phyloP scores from a whole-genome alignment of 148 eudicot genomes.

The Chenopodium suecicum region DNA sequence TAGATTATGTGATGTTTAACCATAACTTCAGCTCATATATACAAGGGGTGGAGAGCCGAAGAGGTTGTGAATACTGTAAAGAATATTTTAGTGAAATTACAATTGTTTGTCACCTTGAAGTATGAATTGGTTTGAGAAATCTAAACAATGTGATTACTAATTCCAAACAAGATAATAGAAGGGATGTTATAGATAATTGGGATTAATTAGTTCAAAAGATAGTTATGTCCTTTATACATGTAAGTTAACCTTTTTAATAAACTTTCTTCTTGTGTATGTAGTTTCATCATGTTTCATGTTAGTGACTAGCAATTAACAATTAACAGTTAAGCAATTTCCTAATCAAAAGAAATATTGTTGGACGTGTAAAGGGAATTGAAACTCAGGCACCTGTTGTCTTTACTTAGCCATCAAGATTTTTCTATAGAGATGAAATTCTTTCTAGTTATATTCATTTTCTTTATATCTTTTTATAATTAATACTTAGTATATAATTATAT shows the following conservation, averaged over 20 bases:
- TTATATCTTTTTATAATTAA: not conserved
- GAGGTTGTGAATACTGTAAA: too few species aligned
- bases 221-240: not conserved
- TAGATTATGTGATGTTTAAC: too few species aligned
- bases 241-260: not conserved
- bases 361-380: slow-evolving; percentile 18
- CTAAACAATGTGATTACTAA: too few species aligned
- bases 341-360: not conserved
- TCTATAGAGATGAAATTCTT: not conserved
- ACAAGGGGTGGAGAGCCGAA: too few species aligned
- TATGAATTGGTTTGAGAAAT: too few species aligned
- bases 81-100: too few species aligned
- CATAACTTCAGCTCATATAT: too few species aligned
- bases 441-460: not conserved
- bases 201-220: too few species aligned
- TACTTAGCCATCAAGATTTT: slow-evolving; percentile 27
- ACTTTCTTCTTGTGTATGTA: not conserved
- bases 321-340: not conserved
- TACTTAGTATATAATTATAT: not conserved
- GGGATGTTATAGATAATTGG: too few species aligned
- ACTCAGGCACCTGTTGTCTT: not conserved
- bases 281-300: not conserved
- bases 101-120: too few species aligned
- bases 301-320: not conserved
- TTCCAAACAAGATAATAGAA: too few species aligned